Evolutionary conservation across 306 rosid genomes (phyloP), one percentile per base, ranked within the genome.

Genomic region (Quillaja saponaria): DNA sequence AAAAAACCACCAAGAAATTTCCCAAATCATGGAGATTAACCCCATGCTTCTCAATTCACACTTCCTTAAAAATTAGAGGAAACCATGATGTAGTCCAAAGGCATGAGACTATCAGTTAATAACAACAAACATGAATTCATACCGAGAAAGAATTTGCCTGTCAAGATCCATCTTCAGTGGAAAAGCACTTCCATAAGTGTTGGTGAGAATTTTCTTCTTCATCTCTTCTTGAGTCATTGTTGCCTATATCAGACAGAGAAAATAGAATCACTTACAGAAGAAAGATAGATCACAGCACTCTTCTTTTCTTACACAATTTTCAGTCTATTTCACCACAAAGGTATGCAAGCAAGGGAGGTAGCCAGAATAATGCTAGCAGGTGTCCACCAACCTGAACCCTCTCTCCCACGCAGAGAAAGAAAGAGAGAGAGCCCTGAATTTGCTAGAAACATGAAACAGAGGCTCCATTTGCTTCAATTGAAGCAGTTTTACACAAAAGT

Each of bases 131-230:
- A 38, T 15, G 34, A 7, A 6, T 4, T 13, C 69, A 19, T 82
- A 84, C 91, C 96, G 74, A 42, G 95, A 91, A 51, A 85, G 84
- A 16, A 91, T 85, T 77, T 91, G 85, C 79, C 66, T 76, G 53
- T 88, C 96, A 59, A 88, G 84, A 68, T 91, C 84, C 87, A 68
- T 82, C 83, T 79, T 91, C 90, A 85, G 19, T 10, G 92, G 87
- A 67, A 91, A 85, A 19, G 91, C 86, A 78, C 80, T 70, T 58
- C 98, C 95, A 59, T 88, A 85, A 37, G 85, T 76, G 58, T 87
- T 80, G 5, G 75, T 59, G 66, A 74, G 65, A 58, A 85, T 20
- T 72, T 82, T 82, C 80, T 78, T 80, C 63, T 83, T 86, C 82
- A 88, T 80, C 72, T 52, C 62, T 67, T 76, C 90, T 34, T 74